These are phyloP conservation scores for Closterium sp. DNA, from an alignment of 139 green algal genomes.

Conservation along the genomic window DNA sequence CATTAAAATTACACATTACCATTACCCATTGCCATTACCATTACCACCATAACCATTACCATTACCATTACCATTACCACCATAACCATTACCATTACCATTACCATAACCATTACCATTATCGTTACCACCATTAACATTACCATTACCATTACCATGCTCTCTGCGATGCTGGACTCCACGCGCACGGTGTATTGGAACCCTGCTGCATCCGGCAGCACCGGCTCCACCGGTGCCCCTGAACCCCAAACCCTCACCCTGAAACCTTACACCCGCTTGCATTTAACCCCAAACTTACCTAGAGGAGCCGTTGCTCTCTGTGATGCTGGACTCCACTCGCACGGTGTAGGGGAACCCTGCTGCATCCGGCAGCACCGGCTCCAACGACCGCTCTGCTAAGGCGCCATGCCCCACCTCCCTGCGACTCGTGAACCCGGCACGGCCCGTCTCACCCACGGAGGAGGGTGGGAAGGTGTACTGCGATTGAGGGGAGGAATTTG, in stretches of 20 bases:
- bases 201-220: constrained; percentile 64
- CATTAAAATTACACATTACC: too few relatives aligned
- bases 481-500: too few relatives aligned
- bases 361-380: constrained; percentile 71
- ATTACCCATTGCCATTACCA: too few relatives aligned
- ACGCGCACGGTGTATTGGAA: constrained; percentile 87
- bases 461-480: constrained; percentile 98
- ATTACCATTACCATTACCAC: too few relatives aligned
- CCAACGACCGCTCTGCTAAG: constrained; percentile 83
- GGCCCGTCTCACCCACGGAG: constrained; percentile 86
- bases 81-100: too few relatives aligned
- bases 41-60: too few relatives aligned
- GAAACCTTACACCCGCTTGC: constrained; percentile 67
- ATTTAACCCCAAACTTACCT: background rate
- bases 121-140: too few relatives aligned
- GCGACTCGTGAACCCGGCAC: constrained; percentile 65
- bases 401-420: constrained; percentile 89
- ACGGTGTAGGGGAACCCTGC: constrained; percentile 81
- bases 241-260: constrained; percentile 53
- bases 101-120: too few relatives aligned
- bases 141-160: too few relatives aligned
- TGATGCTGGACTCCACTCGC: constrained; percentile 92
- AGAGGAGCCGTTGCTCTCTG: constrained; percentile 92
- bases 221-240: constrained; percentile 21
- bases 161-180: constrained; percentile 94